These are phyloP conservation scores for Xylaria flabelliformis DNA, from an alignment of 495 filamentous ascomycete genomes.

Conservation along the genomic window DNA sequence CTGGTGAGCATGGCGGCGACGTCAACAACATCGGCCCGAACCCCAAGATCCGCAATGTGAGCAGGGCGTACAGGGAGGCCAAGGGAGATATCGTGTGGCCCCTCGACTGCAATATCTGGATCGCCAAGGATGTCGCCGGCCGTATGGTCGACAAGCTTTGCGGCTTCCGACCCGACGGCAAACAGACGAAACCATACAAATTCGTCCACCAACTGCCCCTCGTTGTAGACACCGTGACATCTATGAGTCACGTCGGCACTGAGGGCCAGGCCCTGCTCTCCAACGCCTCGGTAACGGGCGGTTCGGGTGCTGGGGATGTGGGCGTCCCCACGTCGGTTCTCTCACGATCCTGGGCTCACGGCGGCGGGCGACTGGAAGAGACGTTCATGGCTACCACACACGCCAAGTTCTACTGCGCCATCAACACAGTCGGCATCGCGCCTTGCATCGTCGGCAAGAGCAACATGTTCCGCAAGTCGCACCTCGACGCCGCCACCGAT, in stretches of 20 bases:
- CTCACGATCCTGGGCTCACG: slow-evolving; percentile 45
- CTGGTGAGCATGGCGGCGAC: slow-evolving; percentile 53
- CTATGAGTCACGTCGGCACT: slow-evolving; percentile 39
- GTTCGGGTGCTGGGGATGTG: slow-evolving; percentile 30
- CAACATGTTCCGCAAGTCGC: slow-evolving; percentile 95
- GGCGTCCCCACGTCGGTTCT: slow-evolving; percentile 36
- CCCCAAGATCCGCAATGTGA: slow-evolving; percentile 98
- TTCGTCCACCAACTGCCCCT: slow-evolving; percentile 96
- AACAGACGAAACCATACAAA: slow-evolving; percentile 70
- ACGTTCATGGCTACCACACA: slow-evolving; percentile 93
- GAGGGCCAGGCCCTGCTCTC: slow-evolving; percentile 55
- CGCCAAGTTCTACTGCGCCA: slow-evolving; percentile 97
- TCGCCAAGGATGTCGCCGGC: slow-evolving; percentile 75
- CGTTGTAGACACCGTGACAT: slow-evolving; percentile 71
- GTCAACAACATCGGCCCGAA: slow-evolving; percentile 82
- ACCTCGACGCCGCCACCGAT: slow-evolving; percentile 80
- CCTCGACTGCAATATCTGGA: slow-evolving; percentile 96
- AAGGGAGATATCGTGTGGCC: slow-evolving; percentile 94
- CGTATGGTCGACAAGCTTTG: slow-evolving; percentile 87
- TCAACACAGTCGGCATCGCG: slow-evolving; percentile 89
- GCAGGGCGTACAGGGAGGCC: slow-evolving; percentile 91
- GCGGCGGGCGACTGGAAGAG: slow-evolving; percentile 90
- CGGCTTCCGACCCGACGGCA: slow-evolving; percentile 60
- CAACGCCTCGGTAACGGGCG: slow-evolving; percentile 37
- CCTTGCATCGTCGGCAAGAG: slow-evolving; percentile 97